Evolutionary conservation across 768 basidiomycete species (phyloP), one percentile per base, ranked within the genome.

Genomic region (Pleurotus ostreatus): DNA sequence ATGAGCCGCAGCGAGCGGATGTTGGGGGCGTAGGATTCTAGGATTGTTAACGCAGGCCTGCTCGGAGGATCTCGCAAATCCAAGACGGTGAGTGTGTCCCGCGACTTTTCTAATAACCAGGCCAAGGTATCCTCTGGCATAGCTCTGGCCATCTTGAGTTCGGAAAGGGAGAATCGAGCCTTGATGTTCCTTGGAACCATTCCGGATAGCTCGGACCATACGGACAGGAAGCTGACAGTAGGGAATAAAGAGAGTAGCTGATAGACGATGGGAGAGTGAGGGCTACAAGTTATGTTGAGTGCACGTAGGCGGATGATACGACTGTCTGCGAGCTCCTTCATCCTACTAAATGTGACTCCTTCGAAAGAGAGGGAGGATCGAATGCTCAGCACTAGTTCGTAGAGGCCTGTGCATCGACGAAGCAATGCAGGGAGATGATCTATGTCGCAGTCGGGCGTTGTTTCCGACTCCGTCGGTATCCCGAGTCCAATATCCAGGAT

Each of bases 241-340:
- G 71, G 69, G 66, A 72, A 74, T 34, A 75, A 64, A 1, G 60
- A 58, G 25, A 78, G 65, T 0, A 78, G 62, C 46, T 78, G 74
- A 52, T 74, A 78, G 4, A 76, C 53, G 16, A 76, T 66, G 13
- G 73, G 73, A 13, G 74, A 75, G 60, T 76, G 74, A 4, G 74
- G 63, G 51, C 73, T 71, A 48, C 70, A 74, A 0, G 49, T 18
- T 12, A 62, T 53, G 43, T 46, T 30, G 39, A 57, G 15, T 18
- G 57, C 34, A 38, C 57, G 57, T n/a, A 53, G 43, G 46, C 44
- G 30, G 37, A 57, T 23, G 34, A 18, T 7, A 48, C 37, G n/a
- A 37, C 54, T 23, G 13, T 45, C 25, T 13, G 45, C 54, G 5
- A 55, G 46, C 12, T 55, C 41, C 44, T 45, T 46, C 43, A 55